Base-by-base conservation (phyloP, 2,329 filamentous ascomycete genomes). In the Drechslerella coelobrocha region DNA sequence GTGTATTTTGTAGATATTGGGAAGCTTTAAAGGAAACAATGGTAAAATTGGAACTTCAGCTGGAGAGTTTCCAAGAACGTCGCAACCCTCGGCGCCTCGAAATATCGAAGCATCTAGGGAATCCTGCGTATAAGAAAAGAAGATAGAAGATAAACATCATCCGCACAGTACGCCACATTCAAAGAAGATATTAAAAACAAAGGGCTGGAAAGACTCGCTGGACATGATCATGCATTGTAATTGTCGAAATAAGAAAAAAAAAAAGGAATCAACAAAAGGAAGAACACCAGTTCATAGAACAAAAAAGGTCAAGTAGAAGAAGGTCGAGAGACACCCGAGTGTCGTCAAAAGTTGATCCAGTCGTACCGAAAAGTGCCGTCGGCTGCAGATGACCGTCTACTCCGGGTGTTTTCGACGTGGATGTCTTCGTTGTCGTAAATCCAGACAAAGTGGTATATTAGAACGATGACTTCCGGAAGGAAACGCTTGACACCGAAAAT, bases 401-500 rank as follows among this genome's bases (percentile, higher is more conserved):
- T 27, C 14, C 21, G 34, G 48, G 37, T 47, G 21, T 54, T 48
- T 23, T 17, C 23, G 37, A 45, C 12, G 48, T 26, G 23, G 17
- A 41, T 47, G 39, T 34, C 2, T 51, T 27, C 26, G 47, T 26
- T 17, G 21, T 53, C 48, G 51, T 50, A 26, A 48, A 50, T 63
- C 60, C 60, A 43, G 60, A 63, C 60, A 45, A 56, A 27, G 37
- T n/a, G 21, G 39, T 47, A 27, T 50, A 61, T 53, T 53, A 61
- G 37, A 61, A 45, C 24, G 43, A 21, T 51, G 47, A 51, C 21
- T 19, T 27, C 10, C 26, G 27, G 37, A 21, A 45, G 52, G 34
- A 51, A 27, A 63, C 60, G 60, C 60, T 63, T 43, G 41, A 51
- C 60, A 63, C 60, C 60, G 51, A 56, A 34, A 50, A 56, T 55